Percentiles rank a stretch among this genome's conserved stretches.
Evolutionary conservation across 202 grass and related monocot genomes (phyloP).

Genomic region (Schoenoplectus tabernaemontani): DNA sequence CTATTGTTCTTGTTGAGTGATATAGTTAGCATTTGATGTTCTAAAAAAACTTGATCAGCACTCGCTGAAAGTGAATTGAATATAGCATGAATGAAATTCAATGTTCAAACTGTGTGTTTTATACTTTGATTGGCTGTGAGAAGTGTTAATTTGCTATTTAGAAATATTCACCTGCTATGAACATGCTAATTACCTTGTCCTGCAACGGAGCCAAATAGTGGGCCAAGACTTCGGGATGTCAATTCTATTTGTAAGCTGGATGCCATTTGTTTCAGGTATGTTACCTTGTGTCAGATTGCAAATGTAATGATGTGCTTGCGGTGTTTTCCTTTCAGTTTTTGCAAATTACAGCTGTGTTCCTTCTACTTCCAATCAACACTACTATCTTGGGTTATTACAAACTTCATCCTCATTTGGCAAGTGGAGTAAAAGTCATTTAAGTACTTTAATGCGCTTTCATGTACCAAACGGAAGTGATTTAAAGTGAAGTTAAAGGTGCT

Average conservation of each 20-base stretch:
- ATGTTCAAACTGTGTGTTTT: background rate
- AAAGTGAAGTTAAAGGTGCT: no score
- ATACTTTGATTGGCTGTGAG: background rate
- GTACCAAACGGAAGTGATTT: no score
- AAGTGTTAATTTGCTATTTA: constrained; percentile 1
- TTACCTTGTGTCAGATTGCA: no score
- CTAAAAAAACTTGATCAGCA: background rate
- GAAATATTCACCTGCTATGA: background rate
- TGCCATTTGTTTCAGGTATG: constrained; percentile 68
- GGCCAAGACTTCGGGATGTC: constrained; percentile 86
- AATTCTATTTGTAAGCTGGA: constrained; percentile 54
- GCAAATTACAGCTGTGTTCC: background rate
- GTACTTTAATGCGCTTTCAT: no score
- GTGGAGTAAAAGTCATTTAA: no score
- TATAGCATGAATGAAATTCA: background rate
- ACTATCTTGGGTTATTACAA: no score
- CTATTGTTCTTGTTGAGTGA: background rate
- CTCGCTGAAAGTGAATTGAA: background rate
- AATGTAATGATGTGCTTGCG: background rate
- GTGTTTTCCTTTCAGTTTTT: constrained; percentile 1
- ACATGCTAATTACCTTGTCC: constrained; percentile 20
- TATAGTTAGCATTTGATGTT: background rate
- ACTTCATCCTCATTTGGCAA: no score
- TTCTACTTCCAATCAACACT: no score
- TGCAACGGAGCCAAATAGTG: constrained; percentile 88